A percentile compares a stretch with the other conserved stretches of the same genome.
These are phyloP conservation scores for Podosphaera fusca DNA, from an alignment of 2,329 filamentous ascomycete genomes.

Conservation along the genomic window DNA sequence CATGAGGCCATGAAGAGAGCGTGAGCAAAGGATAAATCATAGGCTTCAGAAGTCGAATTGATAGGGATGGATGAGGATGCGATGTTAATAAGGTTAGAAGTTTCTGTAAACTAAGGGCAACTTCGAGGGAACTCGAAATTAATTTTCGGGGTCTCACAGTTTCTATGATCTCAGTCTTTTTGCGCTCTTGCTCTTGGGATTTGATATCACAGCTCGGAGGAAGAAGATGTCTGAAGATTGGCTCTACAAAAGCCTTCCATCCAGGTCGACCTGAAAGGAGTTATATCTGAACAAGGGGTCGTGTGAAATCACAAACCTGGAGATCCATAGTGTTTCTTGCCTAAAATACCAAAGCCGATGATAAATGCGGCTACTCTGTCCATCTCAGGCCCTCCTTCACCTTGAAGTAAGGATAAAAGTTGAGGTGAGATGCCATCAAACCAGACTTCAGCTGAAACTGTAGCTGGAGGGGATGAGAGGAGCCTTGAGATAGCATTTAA, in stretches of 20 bases:
- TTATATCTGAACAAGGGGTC: slow-evolving; percentile 1
- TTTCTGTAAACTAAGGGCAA: slow-evolving; percentile 29
- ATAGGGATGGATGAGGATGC: slow-evolving; percentile 42
- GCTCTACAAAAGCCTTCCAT: slow-evolving; percentile 37
- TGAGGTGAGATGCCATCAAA: slow-evolving; percentile 37
- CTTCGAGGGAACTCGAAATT: slow-evolving; percentile 21
- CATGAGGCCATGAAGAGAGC: slow-evolving; percentile 27
- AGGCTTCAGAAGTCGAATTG: slow-evolving; percentile 34
- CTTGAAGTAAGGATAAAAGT: slow-evolving; percentile 37
- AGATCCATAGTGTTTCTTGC: slow-evolving; percentile 37
- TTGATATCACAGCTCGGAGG: slow-evolving; percentile 11
- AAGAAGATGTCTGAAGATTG: slow-evolving; percentile 29
- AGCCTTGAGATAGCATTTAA: slow-evolving; percentile 38
- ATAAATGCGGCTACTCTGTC: slow-evolving; percentile 35
- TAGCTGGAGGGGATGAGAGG: slow-evolving; percentile 33
- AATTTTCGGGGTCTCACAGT: slow-evolving; percentile 7
- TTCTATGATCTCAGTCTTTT: slow-evolving; percentile 4
- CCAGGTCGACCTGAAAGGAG: slow-evolving; percentile 26
- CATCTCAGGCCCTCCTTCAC: slow-evolving; percentile 31
- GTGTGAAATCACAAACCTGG: slow-evolving; percentile 23
- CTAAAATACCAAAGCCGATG: slow-evolving; percentile 43
- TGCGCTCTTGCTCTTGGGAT: background rate
- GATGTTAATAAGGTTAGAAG: slow-evolving; percentile 33
- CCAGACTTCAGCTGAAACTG: slow-evolving; percentile 32
- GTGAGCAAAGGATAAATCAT: slow-evolving; percentile 40